Conservation (phyloP, 1,139 yeast genomes). For the Arxiozyma slooffiae region DNA sequence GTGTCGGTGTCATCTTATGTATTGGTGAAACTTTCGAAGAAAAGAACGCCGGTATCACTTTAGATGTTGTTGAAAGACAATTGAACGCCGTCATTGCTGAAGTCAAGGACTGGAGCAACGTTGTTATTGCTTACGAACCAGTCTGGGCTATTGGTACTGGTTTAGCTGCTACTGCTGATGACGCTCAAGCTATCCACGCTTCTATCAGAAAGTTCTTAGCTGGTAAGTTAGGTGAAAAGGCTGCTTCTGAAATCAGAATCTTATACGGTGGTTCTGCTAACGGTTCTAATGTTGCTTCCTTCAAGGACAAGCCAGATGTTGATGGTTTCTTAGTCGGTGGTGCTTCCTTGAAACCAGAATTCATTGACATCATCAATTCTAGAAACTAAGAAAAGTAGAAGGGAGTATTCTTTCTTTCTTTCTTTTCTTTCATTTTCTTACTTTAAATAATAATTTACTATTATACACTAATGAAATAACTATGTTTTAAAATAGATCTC, state of each 20-base stretch:
- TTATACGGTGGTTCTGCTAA: slow-evolving; percentile 98
- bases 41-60: slow-evolving; percentile 80
- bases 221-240: slow-evolving; percentile 64
- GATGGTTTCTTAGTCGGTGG: slow-evolving; percentile 99
- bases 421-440: slow-evolving; percentile 5
- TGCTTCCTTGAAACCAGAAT: slow-evolving; percentile 97
- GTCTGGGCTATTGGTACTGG: slow-evolving; percentile 99
- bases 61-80: slow-evolving; percentile 82
- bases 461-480: neutral
- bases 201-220: slow-evolving; percentile 76
- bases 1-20: slow-evolving; percentile 84
- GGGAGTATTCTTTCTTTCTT: neutral
- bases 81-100: slow-evolving; percentile 77
- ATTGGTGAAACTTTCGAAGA: slow-evolving; percentile 96
- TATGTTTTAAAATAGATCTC: neutral
- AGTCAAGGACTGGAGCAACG: slow-evolving; percentile 81
- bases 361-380: slow-evolving; percentile 87
- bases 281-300: slow-evolving; percentile 84
- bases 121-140: slow-evolving; percentile 98
- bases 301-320: slow-evolving; percentile 86
- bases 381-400: slow-evolving; percentile 45
- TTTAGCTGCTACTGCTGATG: slow-evolving; percentile 96
- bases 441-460: too few relatives aligned
- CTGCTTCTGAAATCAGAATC: slow-evolving; percentile 75
- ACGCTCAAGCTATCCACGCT: slow-evolving; percentile 91